Evolutionary conservation across 306 rosid genomes (phyloP).

Genomic region (Adenanthera pavonina): DNA sequence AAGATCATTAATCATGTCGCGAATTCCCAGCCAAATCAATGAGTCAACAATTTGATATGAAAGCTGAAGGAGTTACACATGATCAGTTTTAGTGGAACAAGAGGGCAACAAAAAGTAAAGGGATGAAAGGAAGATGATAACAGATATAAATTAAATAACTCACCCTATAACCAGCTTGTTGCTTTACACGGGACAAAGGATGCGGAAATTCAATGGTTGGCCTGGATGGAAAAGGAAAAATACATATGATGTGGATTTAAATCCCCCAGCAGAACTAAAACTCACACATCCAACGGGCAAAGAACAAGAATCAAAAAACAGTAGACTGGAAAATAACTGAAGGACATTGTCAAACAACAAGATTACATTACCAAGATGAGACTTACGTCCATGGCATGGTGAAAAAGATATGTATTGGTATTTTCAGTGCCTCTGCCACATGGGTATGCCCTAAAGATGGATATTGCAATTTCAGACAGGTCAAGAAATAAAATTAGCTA

Average conservation of each 20-base stretch:
- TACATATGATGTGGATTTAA: slow-evolving; percentile 39
- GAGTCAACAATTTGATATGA: slow-evolving; percentile 99
- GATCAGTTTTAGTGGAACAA: slow-evolving; percentile 34
- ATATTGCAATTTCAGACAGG: slow-evolving; percentile 31
- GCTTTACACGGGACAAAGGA: slow-evolving; percentile 98
- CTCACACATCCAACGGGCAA: slow-evolving; percentile 14
- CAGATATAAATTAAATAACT: slow-evolving; percentile 41
- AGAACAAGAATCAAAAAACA: slow-evolving; percentile 18
- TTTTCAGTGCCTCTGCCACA: slow-evolving; percentile 94
- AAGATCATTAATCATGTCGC: slow-evolving; percentile 97
- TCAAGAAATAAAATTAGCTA: slow-evolving; percentile 4
- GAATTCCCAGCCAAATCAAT: slow-evolving; percentile 97
- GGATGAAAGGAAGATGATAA: slow-evolving; percentile 19
- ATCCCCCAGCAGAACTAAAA: slow-evolving; percentile 26
- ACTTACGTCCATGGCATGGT: slow-evolving; percentile 99
- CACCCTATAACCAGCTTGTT: slow-evolving; percentile 93
- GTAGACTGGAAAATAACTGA: not conserved
- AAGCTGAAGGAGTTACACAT: slow-evolving; percentile 59
- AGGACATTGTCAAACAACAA: slow-evolving; percentile 37
- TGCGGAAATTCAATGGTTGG: slow-evolving; percentile 99
- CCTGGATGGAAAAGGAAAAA: slow-evolving; percentile 56
- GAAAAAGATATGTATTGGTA: slow-evolving; percentile 95
- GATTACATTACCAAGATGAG: slow-evolving; percentile 58
- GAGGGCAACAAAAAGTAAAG: slow-evolving; percentile 20
- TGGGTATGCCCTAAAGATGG: slow-evolving; percentile 84